Evolutionary conservation across 2,329 filamentous ascomycete species (phyloP), one percentile per base, ranked within the genome.

Genomic region (Trichoderma hamatum): DNA sequence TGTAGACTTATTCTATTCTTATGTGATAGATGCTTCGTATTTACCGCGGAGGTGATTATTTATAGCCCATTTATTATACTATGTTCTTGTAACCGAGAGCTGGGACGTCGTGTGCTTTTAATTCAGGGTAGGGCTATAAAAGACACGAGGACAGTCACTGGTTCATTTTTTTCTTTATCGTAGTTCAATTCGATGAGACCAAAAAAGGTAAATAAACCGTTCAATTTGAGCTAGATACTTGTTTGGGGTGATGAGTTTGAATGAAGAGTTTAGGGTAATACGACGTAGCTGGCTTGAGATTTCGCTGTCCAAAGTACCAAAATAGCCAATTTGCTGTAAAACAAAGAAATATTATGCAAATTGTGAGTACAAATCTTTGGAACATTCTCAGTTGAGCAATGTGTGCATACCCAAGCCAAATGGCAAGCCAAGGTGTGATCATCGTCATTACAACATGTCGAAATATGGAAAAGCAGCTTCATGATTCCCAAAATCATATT

Each of bases 401-500:
- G 19, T 19, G 19, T 3, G 9, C 3, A 19, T 11, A 43, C 16
- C 14, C 36, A 21, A 49, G 7, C n/a, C 7, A 11, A 49, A 21
- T 21, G 4, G 7, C 9, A 49, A 49, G n/a, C n/a, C n/a, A 49
- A 21, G 21, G 43, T 49, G 9, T 11, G 3, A 9, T 36, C 11
- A 3, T 6, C 34, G 9, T 21, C 43, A n/a, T 21, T 1, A 26
- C 4, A 28, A 26, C 4, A 28, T 52, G 24, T 21, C 13, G 5
- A 13, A 6, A 60, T 30, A 46, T 30, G 36, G 24, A 11, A 30
- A n/a, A 61, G 11, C 5, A n/a, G 21, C 9, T 52, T 49, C 9
- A n/a, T 36, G 21, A 26, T 4, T 52, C 26, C 46, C 26, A 63
- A 43, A 52, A 26, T 52, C n/a, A 36, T 63, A 63, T 63, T 63